Evolutionary conservation across 176 grass and related monocot species (phyloP), one percentile per base, ranked within the genome.

Genomic region (Avena eriantha): DNA sequence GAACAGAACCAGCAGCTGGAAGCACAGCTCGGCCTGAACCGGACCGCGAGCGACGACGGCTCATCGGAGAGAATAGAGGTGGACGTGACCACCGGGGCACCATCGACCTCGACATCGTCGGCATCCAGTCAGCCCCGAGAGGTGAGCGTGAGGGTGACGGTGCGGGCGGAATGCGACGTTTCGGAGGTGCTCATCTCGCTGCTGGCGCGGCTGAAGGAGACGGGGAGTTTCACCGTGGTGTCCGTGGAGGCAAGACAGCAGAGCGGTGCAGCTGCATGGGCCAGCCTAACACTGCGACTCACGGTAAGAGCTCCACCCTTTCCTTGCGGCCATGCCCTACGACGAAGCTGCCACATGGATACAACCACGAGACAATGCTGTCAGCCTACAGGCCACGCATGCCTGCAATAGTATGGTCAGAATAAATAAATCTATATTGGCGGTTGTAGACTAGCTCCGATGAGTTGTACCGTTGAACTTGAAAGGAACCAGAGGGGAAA

Each of bases 1-100:
- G 86, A 86, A 54, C 92, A 47, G 60, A 97, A 97, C 82, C 85
- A 58, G 79, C 70, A 54, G 84, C 88, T 97, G 4, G 90, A 97
- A 8, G 68, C 76, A 22, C 82, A 87, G 54, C 82, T 97, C 1
- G 34, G 68, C 57, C 31, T 51, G 46, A 33, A 18, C 47, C 48
- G 21, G 18, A 3, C 47, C 3, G 17, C 19, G 5, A 19, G 13
- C 85, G 76, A 35, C 59, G 77, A 46, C 16, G 34, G 43, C 51
- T 75, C 84, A 19, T 35, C 80, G 39, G 84, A 81, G 73, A 89
- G 24, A 10, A 24, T 92, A 19, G 61, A 87, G 13, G 58, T 91
- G 1, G 39, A 89, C 1, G 77, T 87, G 34, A 79, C 76, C 81
- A n/a, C 69, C 50, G 56, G 41, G 13, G 46, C 45, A 47, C 5